Base-by-base conservation (phyloP, 768 basidiomycete genomes). In the Lentinula guzmanii region DNA sequence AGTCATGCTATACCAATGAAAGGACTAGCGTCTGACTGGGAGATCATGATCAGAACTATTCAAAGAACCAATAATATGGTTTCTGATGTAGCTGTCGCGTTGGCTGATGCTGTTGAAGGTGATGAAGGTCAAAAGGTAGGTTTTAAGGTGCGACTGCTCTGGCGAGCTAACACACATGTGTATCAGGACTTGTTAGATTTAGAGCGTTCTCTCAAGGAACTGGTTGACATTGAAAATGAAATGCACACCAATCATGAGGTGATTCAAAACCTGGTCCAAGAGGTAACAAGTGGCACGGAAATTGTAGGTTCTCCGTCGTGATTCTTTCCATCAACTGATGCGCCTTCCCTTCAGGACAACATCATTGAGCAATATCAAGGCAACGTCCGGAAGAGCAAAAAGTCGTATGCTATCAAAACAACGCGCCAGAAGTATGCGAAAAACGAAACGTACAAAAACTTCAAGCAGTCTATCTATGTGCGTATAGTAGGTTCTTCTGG, bases 381-480 rank as follows among this genome's bases (percentile, higher is more conserved):
- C 24, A 79, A 71, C n/a, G 76, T 85, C 0, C 69, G 78, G 52
- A 70, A 69, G 15, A 71, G 70, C 43, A 68, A 80, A 46, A 73
- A 80, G 5, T 76, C 74, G 33, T 90, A 91, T 70, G 65, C 75
- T 1, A 69, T 68, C 33, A 85, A 84, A 74, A 93, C 92, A 0
- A 76, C 85, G 6, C 83, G 93, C 8, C 90, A 95, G 71, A 93
- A 88, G 69, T 95, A 93, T 68, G 82, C 80, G 15, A 87, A 87
- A 52, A 73, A 77, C 54, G 76, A 83, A 0, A 71, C 76, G 24
- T 95, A 93, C 66, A 66, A 72, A 13, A 68, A 76, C 18, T 93
- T 91, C 75, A 85, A 79, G 68, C 79, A 87, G 60, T 72, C 74
- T 13, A 81, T 94, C 41, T 91, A 83, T 78, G 91, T 91, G 65